Evolutionary conservation across 371 early-diverging fungal genomes (phyloP).

Genomic region (Syncephalastrum monosporum): DNA sequence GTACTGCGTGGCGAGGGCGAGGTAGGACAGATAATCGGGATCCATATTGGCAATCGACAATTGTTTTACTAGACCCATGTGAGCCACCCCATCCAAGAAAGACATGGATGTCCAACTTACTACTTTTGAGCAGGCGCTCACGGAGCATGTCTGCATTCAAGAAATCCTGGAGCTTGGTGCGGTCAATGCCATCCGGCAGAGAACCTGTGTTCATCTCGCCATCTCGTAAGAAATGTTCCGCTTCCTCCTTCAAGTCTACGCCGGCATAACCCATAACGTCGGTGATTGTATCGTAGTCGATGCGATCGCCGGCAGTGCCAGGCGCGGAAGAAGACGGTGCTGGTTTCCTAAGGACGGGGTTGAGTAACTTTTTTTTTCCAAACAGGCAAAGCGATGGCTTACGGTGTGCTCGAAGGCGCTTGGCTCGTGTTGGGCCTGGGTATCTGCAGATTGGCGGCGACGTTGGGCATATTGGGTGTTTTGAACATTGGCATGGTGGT

Average conservation of each 20-base stretch:
- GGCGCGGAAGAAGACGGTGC: constrained; percentile 17
- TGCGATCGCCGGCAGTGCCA: constrained; percentile 33
- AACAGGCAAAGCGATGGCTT: too few relatives aligned
- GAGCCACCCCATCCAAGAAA: not conserved
- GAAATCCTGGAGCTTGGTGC: constrained; percentile 51
- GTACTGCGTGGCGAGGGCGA: constrained; percentile 72
- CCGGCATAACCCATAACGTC: constrained; percentile 89
- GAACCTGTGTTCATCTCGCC: constrained; percentile 25
- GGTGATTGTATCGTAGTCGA: constrained; percentile 65
- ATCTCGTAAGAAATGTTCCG: constrained; percentile 48
- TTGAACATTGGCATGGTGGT: constrained; percentile 31
- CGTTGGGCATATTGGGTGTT: constrained; percentile 25
- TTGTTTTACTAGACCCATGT: constrained; percentile 25
- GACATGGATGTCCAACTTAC: constrained; percentile 21
- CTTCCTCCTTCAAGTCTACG: constrained; percentile 77
- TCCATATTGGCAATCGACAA: constrained; percentile 51
- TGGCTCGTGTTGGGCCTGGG: constrained; percentile 16
- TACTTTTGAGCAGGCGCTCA: constrained; percentile 34
- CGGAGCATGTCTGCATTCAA: constrained; percentile 48
- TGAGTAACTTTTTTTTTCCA: too few relatives aligned
- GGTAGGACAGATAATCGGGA: constrained; percentile 61
- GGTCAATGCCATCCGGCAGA: constrained; percentile 31
- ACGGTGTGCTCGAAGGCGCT: constrained; percentile 10
- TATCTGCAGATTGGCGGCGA: constrained; percentile 24
- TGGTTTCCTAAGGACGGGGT: constrained; percentile 8